Conservation (phyloP, 1,284 basidiomycete species). For the Boletellus sp. region DNA sequence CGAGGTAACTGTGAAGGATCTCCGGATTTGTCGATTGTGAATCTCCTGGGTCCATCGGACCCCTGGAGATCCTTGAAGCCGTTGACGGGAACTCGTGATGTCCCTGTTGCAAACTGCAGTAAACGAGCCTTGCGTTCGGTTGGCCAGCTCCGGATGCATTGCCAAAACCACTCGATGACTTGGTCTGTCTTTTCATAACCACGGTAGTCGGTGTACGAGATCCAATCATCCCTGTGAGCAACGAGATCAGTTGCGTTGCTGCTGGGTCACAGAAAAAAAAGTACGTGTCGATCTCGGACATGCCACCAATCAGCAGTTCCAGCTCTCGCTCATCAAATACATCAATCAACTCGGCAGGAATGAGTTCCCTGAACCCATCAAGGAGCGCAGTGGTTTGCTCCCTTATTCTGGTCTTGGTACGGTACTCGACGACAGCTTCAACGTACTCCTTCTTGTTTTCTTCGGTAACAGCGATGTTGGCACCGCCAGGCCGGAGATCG, state of each 20-base stretch:
- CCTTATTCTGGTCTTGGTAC: constrained; percentile 89
- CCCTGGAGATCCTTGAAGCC: constrained; percentile 99
- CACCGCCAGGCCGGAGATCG: constrained; percentile 87
- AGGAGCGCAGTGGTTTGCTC: constrained; percentile 97
- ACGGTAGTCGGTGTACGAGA: constrained; percentile 82
- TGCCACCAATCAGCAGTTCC: constrained; percentile 94
- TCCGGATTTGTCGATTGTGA: constrained; percentile 96
- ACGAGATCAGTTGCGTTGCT: constrained; percentile 6
- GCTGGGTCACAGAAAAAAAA: constrained; percentile 14
- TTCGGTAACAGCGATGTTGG: constrained; percentile 85
- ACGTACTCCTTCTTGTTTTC: constrained; percentile 99
- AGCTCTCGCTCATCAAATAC: constrained; percentile 98
- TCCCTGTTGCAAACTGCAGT: constrained; percentile 96
- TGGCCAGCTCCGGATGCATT: constrained; percentile 94
- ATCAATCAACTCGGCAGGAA: constrained; percentile 92
- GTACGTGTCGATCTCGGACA: constrained; percentile 96
- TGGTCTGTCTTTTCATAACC: constrained; percentile 86
- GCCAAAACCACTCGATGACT: constrained; percentile 99
- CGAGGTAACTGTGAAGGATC: constrained; percentile 87
- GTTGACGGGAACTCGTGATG: constrained; percentile 95
- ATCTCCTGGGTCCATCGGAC: constrained; percentile 90
- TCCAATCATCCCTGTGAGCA: constrained; percentile 70
- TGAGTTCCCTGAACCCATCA: constrained; percentile 92
- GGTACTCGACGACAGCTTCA: constrained; percentile 90
- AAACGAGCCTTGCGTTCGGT: constrained; percentile 93